These are phyloP conservation scores for Raddia guianensis DNA, from an alignment of 176 grass and related monocot genomes.

Conservation along the genomic window DNA sequence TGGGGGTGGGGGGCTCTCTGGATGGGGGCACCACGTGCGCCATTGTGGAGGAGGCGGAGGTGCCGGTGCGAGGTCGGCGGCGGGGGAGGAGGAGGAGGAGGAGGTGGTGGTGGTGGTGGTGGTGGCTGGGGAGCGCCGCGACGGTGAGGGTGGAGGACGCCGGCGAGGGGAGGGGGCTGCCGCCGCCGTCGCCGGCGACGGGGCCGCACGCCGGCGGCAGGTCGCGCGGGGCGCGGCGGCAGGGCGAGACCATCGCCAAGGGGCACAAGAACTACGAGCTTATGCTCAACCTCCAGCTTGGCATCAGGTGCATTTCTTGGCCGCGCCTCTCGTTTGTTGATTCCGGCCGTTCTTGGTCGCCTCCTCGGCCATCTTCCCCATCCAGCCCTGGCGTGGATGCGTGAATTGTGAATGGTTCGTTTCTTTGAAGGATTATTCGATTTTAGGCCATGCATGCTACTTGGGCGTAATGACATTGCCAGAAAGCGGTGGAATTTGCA, in stretches of 20 bases:
- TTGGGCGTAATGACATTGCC: slow-evolving; percentile 16
- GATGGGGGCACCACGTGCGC: slow-evolving; percentile 65
- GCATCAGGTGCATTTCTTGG: slow-evolving; percentile 62
- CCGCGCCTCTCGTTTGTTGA: not conserved
- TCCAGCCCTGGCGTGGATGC: not conserved
- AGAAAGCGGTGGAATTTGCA: not conserved
- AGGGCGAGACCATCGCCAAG: slow-evolving; percentile 88
- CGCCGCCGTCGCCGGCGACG: slow-evolving; percentile 57
- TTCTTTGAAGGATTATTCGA: too few species aligned
- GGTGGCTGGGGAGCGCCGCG: slow-evolving; percentile 31
- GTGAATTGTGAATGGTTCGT: not conserved
- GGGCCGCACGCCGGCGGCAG: slow-evolving; percentile 44
- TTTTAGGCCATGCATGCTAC: not conserved
- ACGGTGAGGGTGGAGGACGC: slow-evolving; percentile 65
- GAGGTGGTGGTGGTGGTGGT: not conserved
- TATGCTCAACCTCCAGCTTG: slow-evolving; percentile 99
- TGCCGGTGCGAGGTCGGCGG: slow-evolving; percentile 32
- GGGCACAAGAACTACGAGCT: slow-evolving; percentile 99
- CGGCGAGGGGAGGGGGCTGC: slow-evolving; percentile 52
- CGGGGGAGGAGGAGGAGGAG: slow-evolving; percentile 18
- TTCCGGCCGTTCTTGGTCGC: not conserved
- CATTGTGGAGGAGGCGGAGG: slow-evolving; percentile 45
- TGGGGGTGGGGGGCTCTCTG: slow-evolving; percentile 47
- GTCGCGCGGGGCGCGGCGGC: slow-evolving; percentile 57
- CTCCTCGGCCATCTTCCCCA: not conserved